Evolutionary conservation across 2,329 filamentous ascomycete genomes (phyloP), one percentile per base, ranked within the genome.

Genomic region (Aureobasidium leucospermi): DNA sequence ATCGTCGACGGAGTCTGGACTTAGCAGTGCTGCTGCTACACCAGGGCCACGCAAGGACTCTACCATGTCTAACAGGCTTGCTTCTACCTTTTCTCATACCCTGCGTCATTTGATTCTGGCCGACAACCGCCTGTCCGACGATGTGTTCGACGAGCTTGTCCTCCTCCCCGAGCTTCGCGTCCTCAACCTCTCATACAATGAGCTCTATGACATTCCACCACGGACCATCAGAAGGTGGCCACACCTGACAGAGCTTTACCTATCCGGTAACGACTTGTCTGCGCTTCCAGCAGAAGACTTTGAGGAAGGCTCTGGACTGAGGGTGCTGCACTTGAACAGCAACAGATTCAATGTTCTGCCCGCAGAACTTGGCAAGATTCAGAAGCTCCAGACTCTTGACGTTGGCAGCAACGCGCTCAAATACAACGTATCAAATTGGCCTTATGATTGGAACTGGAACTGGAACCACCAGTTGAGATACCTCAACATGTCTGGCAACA

Each of bases 401-500:
- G 95, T 95, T 63, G 93, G 92, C 62, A 96, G 89, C 79, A 99
- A 99, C 70, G 86, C 84, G 23, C 79, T 99, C 60, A 99, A 97
- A 74, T 99, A 99, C 81, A 99, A 99, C 71, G 95, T 99, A 49
- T 94, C 91, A 32, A 99, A 99, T 69, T 96, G 96, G 80, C 94
- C 93, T 0, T 99, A 99, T 70, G 94, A 99, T 71, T 99, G 94
- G 94, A 99, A 99, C 68, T 99, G 94, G 94, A 97, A 97, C 69
- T 89, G 94, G 80, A 99, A 99, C 68, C 90, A 89, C 51, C 95
- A 96, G 67, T 77, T 99, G 65, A 88, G 92, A 63, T 99, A 95
- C 69, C 85, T 99, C 63, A 99, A 97, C 69, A 80, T 99, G 69
- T 97, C 93, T 0, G 94, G 94, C 55, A 99, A 99, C 76, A 96